Base-by-base conservation (phyloP, 129 eudicot genomes). In the Dittrichia graveolens region DNA sequence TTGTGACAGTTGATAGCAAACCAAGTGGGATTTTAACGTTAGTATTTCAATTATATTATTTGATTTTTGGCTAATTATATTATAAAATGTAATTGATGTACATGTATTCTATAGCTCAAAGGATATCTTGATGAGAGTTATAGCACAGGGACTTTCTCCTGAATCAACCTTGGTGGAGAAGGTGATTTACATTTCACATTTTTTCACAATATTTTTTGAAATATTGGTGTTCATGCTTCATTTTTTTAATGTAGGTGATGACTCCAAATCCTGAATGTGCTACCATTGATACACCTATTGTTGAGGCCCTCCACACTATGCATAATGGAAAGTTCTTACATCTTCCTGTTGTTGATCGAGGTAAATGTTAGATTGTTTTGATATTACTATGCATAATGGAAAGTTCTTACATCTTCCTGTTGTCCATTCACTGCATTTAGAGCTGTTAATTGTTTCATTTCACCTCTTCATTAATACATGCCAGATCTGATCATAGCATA, bases 241-340 rank as follows among this genome's bases (percentile, higher is more conserved):
- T 44, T 67, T 39, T 42, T 73, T 42, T 73, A 76, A 14, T 80
- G 8, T 76, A 93, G 98, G 96, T 93, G 74, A 94, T 94, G 97
- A 94, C 99, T 62, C 99, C 93, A 31, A 90, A 90, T 78, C 99
- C 99, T 57, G 96, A 94, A 75, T 94, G 97, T 83, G 96, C 96
- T 11, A 80, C 88, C 14, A 76, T 84, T 69, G 99, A 90, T 81
- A 90, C 97, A 72, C 97, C 97, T 31, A 88, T 94, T 41, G 88
- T 94, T 79, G 99, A 94, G 78, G 99, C 99, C 48, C 81, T 94
- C 69, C 99, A 94, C 81, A 86, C 87, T 45, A 94, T 90, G 99
- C 92, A 94, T 77, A 85, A 94, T 73, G 97, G 98, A 31, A 90
- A 88, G 72, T 94, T 90, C 74, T 81, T 94, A 74, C 99, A 94